phyloP scores from a whole-genome alignment of 108 stramenopile genomes.

The Aurantiochytrium sp. region DNA sequence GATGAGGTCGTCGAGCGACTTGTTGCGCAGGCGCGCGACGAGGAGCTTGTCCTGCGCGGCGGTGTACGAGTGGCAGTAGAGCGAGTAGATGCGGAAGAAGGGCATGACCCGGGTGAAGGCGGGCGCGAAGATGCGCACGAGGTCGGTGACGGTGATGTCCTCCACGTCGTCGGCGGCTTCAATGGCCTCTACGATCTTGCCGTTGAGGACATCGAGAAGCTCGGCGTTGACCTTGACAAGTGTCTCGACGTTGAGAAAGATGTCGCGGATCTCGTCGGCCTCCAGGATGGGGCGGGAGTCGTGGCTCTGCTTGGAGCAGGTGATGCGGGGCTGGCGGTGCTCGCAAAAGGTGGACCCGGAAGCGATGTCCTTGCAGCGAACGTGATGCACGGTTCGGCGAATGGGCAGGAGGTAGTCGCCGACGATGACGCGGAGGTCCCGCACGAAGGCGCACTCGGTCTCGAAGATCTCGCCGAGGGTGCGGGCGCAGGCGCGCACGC shows the following conservation, averaged over 20 bases:
- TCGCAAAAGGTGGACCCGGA: slow-evolving; percentile 15
- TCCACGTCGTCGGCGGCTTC: neutral
- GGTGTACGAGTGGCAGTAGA: slow-evolving; percentile 22
- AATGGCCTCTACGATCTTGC: neutral
- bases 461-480: neutral
- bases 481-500: neutral
- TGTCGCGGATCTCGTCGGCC: neutral
- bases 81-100: slow-evolving; percentile 28
- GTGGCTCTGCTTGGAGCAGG: neutral
- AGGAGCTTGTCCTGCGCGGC: neutral
- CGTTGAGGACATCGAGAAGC: neutral
- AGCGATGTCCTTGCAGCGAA: neutral
- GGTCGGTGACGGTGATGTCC: neutral
- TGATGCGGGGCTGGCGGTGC: neutral
- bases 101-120: slow-evolving; percentile 8
- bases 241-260: neutral
- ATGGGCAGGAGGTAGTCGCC: neutral
- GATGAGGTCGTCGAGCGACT: neutral
- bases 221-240: slow-evolving; percentile 17
- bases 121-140: neutral
- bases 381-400: slow-evolving; percentile 11
- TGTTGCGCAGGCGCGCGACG: neutral
- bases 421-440: neutral
- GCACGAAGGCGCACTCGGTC: neutral
- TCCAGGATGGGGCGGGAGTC: neutral